phyloP scores from a whole-genome alignment of 2,329 filamentous ascomycete species.

The Sporothrix protearum region DNA sequence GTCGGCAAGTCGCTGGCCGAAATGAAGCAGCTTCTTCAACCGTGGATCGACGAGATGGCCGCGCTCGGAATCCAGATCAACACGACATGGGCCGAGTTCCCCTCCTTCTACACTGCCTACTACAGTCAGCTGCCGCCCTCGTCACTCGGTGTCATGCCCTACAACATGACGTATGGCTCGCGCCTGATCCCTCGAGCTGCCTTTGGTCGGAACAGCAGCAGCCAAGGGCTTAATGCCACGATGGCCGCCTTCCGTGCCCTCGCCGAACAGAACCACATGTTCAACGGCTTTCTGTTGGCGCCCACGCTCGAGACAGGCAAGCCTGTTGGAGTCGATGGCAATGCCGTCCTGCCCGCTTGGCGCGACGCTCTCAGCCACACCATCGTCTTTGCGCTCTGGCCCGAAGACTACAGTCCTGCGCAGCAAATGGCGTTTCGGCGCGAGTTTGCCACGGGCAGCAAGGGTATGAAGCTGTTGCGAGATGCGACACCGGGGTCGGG shows the following conservation, averaged over 20 bases:
- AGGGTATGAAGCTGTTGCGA: slow-evolving; percentile 12
- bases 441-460: slow-evolving; percentile 37
- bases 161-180: slow-evolving; percentile 22
- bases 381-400: slow-evolving; percentile 39
- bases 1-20: slow-evolving; percentile 15
- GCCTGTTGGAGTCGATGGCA: slow-evolving; percentile 17
- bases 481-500: slow-evolving; percentile 38
- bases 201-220: not conserved
- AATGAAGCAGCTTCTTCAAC: not conserved
- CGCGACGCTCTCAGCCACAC: slow-evolving; percentile 34
- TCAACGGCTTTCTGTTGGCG: slow-evolving; percentile 17
- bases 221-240: slow-evolving; percentile 8
- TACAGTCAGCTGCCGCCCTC: slow-evolving; percentile 14
- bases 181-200: slow-evolving; percentile 5
- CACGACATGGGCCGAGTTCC: slow-evolving; percentile 13
- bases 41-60: slow-evolving; percentile 17
- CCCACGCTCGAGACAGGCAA: slow-evolving; percentile 16
- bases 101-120: slow-evolving; percentile 17
- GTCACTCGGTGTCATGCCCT: slow-evolving; percentile 14
- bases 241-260: slow-evolving; percentile 16
- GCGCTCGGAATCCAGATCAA: slow-evolving; percentile 14
- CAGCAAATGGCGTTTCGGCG: slow-evolving; percentile 39
- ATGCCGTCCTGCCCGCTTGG: slow-evolving; percentile 26
- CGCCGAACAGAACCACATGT: slow-evolving; percentile 16
- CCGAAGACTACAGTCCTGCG: slow-evolving; percentile 42